Evolutionary conservation across 1,284 basidiomycete species (phyloP).

Genomic region (Fomitopsis palustris): DNA sequence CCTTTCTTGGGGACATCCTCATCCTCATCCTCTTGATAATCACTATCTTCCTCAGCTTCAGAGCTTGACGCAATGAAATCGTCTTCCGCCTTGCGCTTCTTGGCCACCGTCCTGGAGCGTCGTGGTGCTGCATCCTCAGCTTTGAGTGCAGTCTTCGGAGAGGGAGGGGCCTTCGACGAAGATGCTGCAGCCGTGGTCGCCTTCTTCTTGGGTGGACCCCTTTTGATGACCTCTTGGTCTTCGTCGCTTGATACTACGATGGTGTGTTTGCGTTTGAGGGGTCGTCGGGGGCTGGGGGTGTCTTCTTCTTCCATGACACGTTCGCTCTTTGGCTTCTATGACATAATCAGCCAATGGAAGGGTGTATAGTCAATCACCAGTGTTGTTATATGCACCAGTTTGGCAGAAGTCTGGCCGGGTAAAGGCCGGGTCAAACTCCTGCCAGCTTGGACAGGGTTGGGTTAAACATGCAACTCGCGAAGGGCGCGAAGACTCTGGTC

Average conservation of each 20-base stretch:
- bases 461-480: too few relatives aligned
- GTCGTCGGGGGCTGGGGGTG: slow-evolving; percentile 4
- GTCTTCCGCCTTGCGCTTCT: slow-evolving; percentile 22
- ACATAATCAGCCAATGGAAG: neutral
- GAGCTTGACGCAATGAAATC: slow-evolving; percentile 22
- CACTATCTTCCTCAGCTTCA: slow-evolving; percentile 17
- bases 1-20: slow-evolving; percentile 22
- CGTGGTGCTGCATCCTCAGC: slow-evolving; percentile 8
- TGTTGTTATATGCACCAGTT: too few relatives aligned
- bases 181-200: slow-evolving; percentile 20
- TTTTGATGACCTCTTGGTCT: slow-evolving; percentile 20
- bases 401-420: too few relatives aligned
- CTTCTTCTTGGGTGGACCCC: slow-evolving; percentile 42
- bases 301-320: slow-evolving; percentile 21
- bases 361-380: neutral
- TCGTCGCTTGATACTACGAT: slow-evolving; percentile 31
- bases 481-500: too few relatives aligned
- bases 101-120: slow-evolving; percentile 10
- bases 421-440: too few relatives aligned
- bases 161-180: slow-evolving; percentile 23
- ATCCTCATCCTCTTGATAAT: slow-evolving; percentile 29
- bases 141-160: slow-evolving; percentile 16
- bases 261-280: slow-evolving; percentile 31
- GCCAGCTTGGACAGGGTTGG: too few relatives aligned
- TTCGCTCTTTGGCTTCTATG: slow-evolving; percentile 24